These are phyloP conservation scores for Lichina pygmaea DNA, from an alignment of 495 filamentous ascomycete species.

Conservation along the genomic window DNA sequence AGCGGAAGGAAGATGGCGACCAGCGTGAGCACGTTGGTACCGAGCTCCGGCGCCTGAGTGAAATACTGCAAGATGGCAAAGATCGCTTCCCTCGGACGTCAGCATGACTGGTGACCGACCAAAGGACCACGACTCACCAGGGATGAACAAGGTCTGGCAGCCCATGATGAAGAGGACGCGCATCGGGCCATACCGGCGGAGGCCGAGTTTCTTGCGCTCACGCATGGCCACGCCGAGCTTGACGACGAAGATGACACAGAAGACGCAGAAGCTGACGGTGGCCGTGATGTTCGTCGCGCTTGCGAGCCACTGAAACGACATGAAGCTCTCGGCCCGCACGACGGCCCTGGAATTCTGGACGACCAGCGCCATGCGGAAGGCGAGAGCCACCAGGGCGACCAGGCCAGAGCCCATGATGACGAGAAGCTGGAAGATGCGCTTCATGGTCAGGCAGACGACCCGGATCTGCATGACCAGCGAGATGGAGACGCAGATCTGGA, in stretches of 20 bases:
- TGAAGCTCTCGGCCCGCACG: constrained; percentile 9
- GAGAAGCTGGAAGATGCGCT: constrained; percentile 12
- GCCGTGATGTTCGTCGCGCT: constrained; percentile 24
- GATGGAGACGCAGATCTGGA: constrained; percentile 29
- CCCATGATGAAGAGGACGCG: constrained; percentile 50
- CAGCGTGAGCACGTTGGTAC: constrained; percentile 33
- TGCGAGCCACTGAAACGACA: constrained; percentile 18
- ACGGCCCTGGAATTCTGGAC: constrained; percentile 29
- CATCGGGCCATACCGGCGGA: constrained; percentile 36
- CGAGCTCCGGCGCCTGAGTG: constrained; percentile 19
- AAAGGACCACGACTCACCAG: constrained; percentile 24
- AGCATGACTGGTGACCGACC: background rate
- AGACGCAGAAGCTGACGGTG: constrained; percentile 45
- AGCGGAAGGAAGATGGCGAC: constrained; percentile 54
- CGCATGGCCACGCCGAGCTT: constrained; percentile 39
- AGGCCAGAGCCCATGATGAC: constrained; percentile 22
- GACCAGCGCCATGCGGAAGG: constrained; percentile 28
- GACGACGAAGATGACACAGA: constrained; percentile 40
- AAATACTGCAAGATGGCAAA: constrained; percentile 40
- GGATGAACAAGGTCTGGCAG: constrained; percentile 52
- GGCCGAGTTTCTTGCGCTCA: constrained; percentile 25
- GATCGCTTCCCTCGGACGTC: constrained; percentile 19
- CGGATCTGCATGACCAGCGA: constrained; percentile 53
- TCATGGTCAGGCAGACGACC: constrained; percentile 26
- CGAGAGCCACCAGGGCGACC: constrained; percentile 27